Evolutionary conservation across 2,329 filamentous ascomycete species (phyloP).

Genomic region (Cordyceps cateniannulata): DNA sequence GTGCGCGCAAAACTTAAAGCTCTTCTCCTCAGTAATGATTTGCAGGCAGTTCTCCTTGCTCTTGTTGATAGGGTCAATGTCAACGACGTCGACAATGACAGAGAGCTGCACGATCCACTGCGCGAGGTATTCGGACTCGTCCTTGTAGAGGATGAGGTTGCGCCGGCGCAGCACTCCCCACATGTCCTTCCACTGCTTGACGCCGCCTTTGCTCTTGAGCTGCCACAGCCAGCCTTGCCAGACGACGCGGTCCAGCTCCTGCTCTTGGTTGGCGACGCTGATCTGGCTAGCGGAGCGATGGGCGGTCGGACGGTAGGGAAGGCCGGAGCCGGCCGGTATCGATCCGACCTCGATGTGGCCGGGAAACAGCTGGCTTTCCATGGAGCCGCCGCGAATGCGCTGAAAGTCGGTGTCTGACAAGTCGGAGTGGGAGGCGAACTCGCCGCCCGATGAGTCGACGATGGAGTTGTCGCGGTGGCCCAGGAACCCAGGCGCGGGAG

Average conservation of each 20-base stretch:
- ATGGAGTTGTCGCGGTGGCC: conserved; percentile 50
- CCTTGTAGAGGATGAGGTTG: conserved; percentile 86
- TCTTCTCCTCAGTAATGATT: conserved; percentile 88
- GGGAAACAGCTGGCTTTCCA: conserved; percentile 40
- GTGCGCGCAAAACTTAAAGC: conserved; percentile 66
- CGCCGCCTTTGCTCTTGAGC: conserved; percentile 72
- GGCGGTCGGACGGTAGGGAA: conserved; percentile 16
- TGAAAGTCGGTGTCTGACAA: conserved; percentile 65
- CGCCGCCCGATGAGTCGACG: conserved; percentile 56
- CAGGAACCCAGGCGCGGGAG: conserved; percentile 28
- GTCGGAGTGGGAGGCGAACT: conserved; percentile 76
- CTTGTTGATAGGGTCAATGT: conserved; percentile 80
- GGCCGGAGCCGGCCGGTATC: neutral
- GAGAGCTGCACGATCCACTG: conserved; percentile 73
- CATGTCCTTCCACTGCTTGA: conserved; percentile 89
- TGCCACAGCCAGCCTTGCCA: conserved; percentile 89
- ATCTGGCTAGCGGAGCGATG: conserved; percentile 56
- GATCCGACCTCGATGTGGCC: conserved; percentile 14
- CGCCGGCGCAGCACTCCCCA: conserved; percentile 88
- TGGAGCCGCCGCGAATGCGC: conserved; percentile 42
- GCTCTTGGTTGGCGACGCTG: conserved; percentile 49
- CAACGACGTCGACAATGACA: conserved; percentile 81
- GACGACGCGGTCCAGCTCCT: conserved; percentile 80
- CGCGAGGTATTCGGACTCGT: conserved; percentile 83
- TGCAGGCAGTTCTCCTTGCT: conserved; percentile 86